Conservation (phyloP, 345 rosid genomes). For the Excoecaria agallocha region DNA sequence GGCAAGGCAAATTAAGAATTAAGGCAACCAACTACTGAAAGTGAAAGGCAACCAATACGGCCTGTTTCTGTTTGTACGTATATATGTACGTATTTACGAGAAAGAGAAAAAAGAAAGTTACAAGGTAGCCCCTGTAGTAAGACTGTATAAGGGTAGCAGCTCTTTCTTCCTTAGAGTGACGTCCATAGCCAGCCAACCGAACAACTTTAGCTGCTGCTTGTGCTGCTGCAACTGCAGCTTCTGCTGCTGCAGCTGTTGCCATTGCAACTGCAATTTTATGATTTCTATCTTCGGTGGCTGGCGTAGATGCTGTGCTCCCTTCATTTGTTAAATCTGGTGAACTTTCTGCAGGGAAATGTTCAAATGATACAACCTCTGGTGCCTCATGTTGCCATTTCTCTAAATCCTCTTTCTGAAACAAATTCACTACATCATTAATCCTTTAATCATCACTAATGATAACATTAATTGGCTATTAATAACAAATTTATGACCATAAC, state of each 20-base stretch:
- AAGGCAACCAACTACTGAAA: neutral
- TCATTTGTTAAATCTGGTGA: constrained; percentile 76
- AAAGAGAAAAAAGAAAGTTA: constrained; percentile 23
- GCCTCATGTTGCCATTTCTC: constrained; percentile 68
- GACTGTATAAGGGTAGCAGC: constrained; percentile 91
- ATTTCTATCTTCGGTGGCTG: constrained; percentile 54
- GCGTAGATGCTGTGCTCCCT: constrained; percentile 50
- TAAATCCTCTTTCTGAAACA: constrained; percentile 36
- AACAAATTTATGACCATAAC: neutral
- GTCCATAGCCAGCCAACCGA: constrained; percentile 79
- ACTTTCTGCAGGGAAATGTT: constrained; percentile 78
- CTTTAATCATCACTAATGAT: neutral
- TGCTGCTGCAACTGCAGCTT: constrained; percentile 93
- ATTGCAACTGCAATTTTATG: constrained; percentile 86
- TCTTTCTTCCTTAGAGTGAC: constrained; percentile 67
- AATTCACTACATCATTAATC: neutral
- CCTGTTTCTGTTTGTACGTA: neutral
- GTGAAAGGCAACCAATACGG: neutral
- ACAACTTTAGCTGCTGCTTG: constrained; percentile 95
- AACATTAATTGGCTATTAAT: too few relatives aligned
- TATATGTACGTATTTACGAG: neutral
- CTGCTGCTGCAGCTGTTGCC: constrained; percentile 94
- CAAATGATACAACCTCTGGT: constrained; percentile 77
- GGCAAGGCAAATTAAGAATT: constrained; percentile 10
- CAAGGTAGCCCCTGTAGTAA: constrained; percentile 82